phyloP scores from a whole-genome alignment of 129 eudicot species.

The Pseudognaphalium luteoalbum region DNA sequence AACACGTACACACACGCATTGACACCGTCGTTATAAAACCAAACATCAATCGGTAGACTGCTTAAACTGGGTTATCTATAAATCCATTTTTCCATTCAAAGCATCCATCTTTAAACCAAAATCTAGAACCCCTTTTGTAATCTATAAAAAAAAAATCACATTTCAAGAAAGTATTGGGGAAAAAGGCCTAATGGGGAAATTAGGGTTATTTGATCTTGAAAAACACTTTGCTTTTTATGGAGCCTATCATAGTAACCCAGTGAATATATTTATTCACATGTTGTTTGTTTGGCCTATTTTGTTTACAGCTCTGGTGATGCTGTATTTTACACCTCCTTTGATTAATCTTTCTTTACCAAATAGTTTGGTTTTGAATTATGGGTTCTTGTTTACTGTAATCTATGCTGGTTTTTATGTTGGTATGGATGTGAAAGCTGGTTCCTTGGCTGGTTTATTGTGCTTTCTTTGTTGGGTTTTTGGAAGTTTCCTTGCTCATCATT shows the following conservation, averaged over 20 bases:
- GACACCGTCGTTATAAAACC: conserved; percentile 19
- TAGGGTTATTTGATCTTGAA: conserved; percentile 85
- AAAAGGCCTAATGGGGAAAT: conserved; percentile 30
- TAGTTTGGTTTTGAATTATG: conserved; percentile 52
- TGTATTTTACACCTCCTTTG: conserved; percentile 65
- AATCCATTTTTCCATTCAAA: background rate
- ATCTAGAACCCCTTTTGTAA: background rate
- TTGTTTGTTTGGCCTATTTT: conserved; percentile 89
- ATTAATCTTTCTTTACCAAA: conserved; percentile 32
- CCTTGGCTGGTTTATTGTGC: conserved; percentile 66
- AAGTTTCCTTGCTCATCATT: conserved; percentile 52
- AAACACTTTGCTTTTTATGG: conserved; percentile 87
- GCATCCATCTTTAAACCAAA: conserved; percentile 16
- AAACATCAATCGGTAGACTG: background rate
- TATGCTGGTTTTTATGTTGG: conserved; percentile 52
- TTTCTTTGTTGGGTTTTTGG: conserved; percentile 63
- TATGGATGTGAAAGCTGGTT: conserved; percentile 74
- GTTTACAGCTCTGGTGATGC: conserved; percentile 54
- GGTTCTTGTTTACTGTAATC: conserved; percentile 58
- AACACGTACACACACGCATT: background rate
- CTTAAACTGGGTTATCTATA: background rate
- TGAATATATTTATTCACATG: conserved; percentile 71
- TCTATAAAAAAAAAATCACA: conserved; percentile 14
- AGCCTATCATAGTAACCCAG: conserved; percentile 91
- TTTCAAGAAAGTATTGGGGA: background rate